Evolutionary conservation across 495 filamentous ascomycete species (phyloP).

Genomic region (Trichoderma parareesei): DNA sequence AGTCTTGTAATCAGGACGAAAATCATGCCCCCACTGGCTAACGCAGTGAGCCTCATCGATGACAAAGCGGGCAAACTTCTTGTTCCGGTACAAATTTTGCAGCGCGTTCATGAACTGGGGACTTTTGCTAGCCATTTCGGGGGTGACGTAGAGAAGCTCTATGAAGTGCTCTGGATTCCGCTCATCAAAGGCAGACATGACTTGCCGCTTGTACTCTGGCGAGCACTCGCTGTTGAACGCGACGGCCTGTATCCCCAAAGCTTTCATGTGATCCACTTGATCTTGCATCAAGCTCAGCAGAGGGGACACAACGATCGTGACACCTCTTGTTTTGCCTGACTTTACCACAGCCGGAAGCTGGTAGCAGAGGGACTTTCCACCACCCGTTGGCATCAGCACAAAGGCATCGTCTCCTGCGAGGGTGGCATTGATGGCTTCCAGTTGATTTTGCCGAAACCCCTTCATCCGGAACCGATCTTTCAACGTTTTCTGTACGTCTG

Average conservation of each 20-base stretch:
- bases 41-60: conserved; percentile 99
- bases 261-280: conserved; percentile 72
- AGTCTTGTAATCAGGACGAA: conserved; percentile 90
- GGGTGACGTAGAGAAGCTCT: conserved; percentile 87
- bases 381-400: conserved; percentile 94
- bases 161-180: conserved; percentile 56
- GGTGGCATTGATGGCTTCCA: conserved; percentile 93
- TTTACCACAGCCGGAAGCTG: conserved; percentile 84
- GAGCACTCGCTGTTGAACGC: conserved; percentile 69
- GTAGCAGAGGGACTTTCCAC: conserved; percentile 94
- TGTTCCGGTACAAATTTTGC: conserved; percentile 50
- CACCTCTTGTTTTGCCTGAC: conserved; percentile 70
- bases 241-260: conserved; percentile 68
- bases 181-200: conserved; percentile 54
- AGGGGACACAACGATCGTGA: conserved; percentile 93
- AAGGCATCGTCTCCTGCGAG: conserved; percentile 81
- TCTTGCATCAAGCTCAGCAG: conserved; percentile 94
- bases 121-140: conserved; percentile 90
- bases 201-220: conserved; percentile 44
- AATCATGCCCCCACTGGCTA: conserved; percentile 98
- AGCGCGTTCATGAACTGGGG: conserved; percentile 52
- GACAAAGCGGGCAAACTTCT: conserved; percentile 78
- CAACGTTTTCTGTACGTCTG: conserved; percentile 69
- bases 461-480: conserved; percentile 73
- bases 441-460: conserved; percentile 83